Conservation (phyloP, 2,329 filamentous ascomycete species). For the Colletotrichum gloeosporioides region DNA sequence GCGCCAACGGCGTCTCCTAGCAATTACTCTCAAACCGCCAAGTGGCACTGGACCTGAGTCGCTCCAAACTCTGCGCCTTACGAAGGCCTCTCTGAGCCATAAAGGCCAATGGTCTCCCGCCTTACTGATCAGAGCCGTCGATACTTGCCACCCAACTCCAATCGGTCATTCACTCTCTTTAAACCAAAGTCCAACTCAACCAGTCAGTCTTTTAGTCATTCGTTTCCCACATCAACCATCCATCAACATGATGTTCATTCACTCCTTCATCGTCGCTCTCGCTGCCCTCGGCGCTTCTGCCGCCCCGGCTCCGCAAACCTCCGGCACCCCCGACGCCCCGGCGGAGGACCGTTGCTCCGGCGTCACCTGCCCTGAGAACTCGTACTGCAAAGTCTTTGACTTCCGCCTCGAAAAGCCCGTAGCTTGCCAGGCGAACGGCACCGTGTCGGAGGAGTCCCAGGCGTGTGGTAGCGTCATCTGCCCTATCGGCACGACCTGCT, state of each 20-base stretch:
- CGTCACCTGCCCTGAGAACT: slow-evolving; percentile 5
- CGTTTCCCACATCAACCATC: background rate
- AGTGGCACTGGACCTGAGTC: background rate
- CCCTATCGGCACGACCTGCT: slow-evolving; percentile 25
- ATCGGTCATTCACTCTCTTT: background rate
- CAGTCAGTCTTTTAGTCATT: background rate
- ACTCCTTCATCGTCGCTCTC: background rate
- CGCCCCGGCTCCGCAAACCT: background rate
- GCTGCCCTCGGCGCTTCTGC: background rate
- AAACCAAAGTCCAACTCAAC: background rate
- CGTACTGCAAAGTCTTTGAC: slow-evolving; percentile 12
- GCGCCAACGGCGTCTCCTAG: background rate
- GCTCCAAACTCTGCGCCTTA: background rate
- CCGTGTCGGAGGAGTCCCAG: background rate
- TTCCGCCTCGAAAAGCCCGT: slow-evolving; percentile 1
- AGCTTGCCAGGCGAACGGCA: slow-evolving; percentile 8
- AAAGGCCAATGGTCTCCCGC: background rate
- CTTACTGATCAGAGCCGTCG: background rate
- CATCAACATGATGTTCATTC: slow-evolving; percentile 2
- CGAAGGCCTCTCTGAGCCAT: background rate
- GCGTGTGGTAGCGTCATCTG: slow-evolving; percentile 9
- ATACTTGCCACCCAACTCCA: background rate
- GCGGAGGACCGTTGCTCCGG: background rate
- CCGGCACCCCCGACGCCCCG: background rate
- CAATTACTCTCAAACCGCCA: slow-evolving; percentile 5